Conservation (phyloP, 495 filamentous ascomycete genomes). For the Glarea lozoyensis region DNA sequence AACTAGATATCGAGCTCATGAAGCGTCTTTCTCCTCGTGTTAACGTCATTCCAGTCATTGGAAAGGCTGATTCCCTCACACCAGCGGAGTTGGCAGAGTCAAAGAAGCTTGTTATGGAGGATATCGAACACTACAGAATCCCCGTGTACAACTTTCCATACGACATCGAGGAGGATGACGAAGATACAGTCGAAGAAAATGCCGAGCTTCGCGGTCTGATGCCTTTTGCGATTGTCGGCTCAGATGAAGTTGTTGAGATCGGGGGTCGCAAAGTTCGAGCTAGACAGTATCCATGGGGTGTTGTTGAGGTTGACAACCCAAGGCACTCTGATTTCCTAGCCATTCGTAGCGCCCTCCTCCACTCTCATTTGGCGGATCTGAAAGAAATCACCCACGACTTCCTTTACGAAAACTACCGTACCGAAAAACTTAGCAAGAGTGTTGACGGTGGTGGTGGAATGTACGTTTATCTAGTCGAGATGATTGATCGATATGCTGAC, state of each 20-base stretch:
- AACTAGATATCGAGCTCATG: slow-evolving; percentile 99
- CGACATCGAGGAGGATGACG: slow-evolving; percentile 98
- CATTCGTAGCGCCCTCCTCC: slow-evolving; percentile 89
- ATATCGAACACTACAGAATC: slow-evolving; percentile 99
- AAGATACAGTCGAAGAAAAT: slow-evolving; percentile 98
- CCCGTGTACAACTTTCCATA: slow-evolving; percentile 99
- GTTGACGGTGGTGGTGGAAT: slow-evolving; percentile 80
- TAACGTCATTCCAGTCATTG: slow-evolving; percentile 98
- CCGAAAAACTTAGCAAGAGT: slow-evolving; percentile 99
- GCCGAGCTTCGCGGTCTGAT: slow-evolving; percentile 93
- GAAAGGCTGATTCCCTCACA: slow-evolving; percentile 95
- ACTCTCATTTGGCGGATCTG: slow-evolving; percentile 93
- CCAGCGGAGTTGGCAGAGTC: slow-evolving; percentile 95
- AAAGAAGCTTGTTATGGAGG: slow-evolving; percentile 99
- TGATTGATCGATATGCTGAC: slow-evolving; percentile 9
- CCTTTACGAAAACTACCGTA: slow-evolving; percentile 99
- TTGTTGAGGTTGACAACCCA: slow-evolving; percentile 98
- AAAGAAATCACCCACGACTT: slow-evolving; percentile 99
- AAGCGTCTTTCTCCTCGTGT: slow-evolving; percentile 96
- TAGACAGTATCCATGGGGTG: slow-evolving; percentile 96
- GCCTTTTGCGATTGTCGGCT: slow-evolving; percentile 98
- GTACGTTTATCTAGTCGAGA: slow-evolving; percentile 47
- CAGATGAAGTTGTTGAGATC: slow-evolving; percentile 91
- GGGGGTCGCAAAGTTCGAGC: slow-evolving; percentile 84
- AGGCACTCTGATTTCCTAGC: slow-evolving; percentile 98